Base-by-base conservation (phyloP, 352 stramenopile genomes). In the Pythium biforme region DNA sequence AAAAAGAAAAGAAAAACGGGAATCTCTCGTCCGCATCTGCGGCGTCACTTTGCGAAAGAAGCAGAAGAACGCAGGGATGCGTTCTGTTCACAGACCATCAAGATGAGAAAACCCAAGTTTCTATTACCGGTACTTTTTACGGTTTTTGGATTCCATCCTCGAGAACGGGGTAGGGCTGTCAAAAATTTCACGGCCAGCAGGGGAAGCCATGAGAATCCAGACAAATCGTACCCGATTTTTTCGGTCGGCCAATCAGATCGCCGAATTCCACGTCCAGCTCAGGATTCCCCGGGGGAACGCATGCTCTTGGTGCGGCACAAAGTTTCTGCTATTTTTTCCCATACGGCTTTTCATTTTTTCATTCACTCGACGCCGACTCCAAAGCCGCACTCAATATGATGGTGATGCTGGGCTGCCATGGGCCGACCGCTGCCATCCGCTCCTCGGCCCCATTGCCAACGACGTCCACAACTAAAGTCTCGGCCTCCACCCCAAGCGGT, bases 321-420 rank as follows among this genome's bases (percentile, higher is more conserved):
- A 7, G 17, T n/a, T 31, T 29, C 22, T 10, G 15, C 26, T 26
- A n/a, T 39, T 52, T 52, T 33, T 52, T 10, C 25, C 26, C 19
- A 29, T 4, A 5, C 8, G 46, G 9, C 31, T 53, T 31, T 39
- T 31, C 47, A 53, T 53, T 53, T 53, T 71, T 73, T 59, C 52
- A 71, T 73, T 59, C 52, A 71, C 61, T 33, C 33, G 23, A 8
- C 40, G 39, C 48, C n/a, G 19, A 81, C 47, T 31, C 47, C 5
- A 41, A 43, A 37, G 26, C 22, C 9, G 48, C 39, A 50, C 34
- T n/a, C n/a, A n/a, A n/a, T 15, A 59, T 59, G 53, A 48, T 59
- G 23, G 20, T 47, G 37, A 59, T 33, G 39, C 39, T 59, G 7
- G 53, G 39, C 7, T 15, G 26, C 47, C 43, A 26, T 41, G 7